phyloP scores from a whole-genome alignment of 1,284 basidiomycete species.

The Microbotryum saponariae region DNA sequence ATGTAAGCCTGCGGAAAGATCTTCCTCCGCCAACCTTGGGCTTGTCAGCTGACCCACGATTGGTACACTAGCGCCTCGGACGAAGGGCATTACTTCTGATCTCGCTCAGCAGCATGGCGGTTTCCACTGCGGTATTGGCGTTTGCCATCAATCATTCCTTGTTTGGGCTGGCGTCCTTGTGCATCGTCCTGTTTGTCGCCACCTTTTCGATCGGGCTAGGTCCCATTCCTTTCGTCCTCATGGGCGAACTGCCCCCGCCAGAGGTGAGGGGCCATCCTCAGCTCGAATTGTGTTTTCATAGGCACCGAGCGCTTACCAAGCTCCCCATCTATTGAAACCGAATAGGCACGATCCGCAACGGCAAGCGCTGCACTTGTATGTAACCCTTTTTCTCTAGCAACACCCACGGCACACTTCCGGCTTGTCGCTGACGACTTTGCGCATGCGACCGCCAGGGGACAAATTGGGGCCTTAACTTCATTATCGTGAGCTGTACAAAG shows the following conservation, averaged over 20 bases:
- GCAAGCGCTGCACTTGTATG: constrained; percentile 2
- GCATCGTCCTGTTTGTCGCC: constrained; percentile 42
- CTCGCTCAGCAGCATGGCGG: constrained; percentile 35
- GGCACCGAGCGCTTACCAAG: not conserved
- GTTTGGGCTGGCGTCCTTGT: constrained; percentile 35
- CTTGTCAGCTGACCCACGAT: not conserved
- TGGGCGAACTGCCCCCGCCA: constrained; percentile 41
- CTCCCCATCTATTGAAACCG: constrained; percentile 17
- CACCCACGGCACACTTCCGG: not conserved
- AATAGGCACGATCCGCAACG: constrained; percentile 3
- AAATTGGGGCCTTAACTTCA: constrained; percentile 34
- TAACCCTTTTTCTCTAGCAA: not conserved
- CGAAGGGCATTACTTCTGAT: constrained; percentile 38
- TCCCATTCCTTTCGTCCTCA: constrained; percentile 43
- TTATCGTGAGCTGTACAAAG: constrained; percentile 7
- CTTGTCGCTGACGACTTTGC: not conserved
- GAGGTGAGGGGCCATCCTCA: constrained; percentile 13
- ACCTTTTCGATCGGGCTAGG: constrained; percentile 42
- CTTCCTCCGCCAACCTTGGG: not conserved
- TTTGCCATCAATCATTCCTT: constrained; percentile 35
- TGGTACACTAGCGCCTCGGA: constrained; percentile 35
- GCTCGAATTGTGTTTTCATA: too few species aligned
- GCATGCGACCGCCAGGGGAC: constrained; percentile 3
- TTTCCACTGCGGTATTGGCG: constrained; percentile 38
- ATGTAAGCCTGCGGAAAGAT: constrained; percentile 10